Evolutionary conservation across 2,329 filamentous ascomycete genomes (phyloP).

Genomic region (Aureobasidium musti): DNA sequence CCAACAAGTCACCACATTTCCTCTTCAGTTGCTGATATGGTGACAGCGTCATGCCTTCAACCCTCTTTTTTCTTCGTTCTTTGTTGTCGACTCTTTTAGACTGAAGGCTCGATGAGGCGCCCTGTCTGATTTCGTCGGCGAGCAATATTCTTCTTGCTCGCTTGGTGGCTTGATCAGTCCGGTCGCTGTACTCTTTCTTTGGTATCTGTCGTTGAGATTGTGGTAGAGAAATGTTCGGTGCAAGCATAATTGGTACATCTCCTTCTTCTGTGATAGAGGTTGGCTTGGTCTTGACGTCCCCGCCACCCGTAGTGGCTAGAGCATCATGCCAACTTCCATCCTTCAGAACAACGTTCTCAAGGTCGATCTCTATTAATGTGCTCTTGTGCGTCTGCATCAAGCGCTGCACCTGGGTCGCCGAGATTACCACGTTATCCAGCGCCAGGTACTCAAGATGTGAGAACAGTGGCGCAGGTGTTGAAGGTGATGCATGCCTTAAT

Average conservation of each 20-base stretch:
- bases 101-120: too few relatives aligned
- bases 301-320: slow-evolving; percentile 64
- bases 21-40: neutral
- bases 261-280: slow-evolving; percentile 16
- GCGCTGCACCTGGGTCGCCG: slow-evolving; percentile 67
- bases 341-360: slow-evolving; percentile 71
- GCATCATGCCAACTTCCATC: slow-evolving; percentile 80
- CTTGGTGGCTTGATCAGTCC: neutral
- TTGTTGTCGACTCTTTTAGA: neutral
- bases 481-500: neutral
- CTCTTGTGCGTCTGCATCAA: slow-evolving; percentile 68
- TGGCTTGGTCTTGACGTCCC: neutral
- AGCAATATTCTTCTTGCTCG: neutral
- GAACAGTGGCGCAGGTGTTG: slow-evolving; percentile 49
- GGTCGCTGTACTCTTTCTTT: neutral
- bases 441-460: slow-evolving; percentile 67
- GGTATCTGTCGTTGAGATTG: too few relatives aligned
- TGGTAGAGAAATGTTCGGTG: neutral
- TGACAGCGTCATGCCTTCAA: neutral
- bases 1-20: neutral
- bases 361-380: slow-evolving; percentile 74
- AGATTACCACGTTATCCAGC: slow-evolving; percentile 71
- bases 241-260: slow-evolving; percentile 31
- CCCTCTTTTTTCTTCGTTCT: neutral
- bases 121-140: neutral